Conservation (phyloP, 1,284 basidiomycete genomes). For the Volvariella surrecta region DNA sequence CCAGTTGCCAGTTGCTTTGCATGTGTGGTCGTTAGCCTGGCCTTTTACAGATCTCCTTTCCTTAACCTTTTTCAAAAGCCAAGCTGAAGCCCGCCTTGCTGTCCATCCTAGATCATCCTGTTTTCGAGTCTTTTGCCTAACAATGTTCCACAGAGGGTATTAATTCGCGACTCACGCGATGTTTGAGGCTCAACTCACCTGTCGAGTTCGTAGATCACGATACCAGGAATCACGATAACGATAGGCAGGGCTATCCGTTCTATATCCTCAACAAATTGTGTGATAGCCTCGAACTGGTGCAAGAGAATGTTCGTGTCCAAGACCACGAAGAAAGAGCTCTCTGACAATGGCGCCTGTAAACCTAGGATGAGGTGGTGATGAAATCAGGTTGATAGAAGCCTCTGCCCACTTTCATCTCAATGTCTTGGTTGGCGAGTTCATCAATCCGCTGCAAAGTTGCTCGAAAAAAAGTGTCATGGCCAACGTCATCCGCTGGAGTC, state of each 20-base stretch:
- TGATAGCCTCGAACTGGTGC: conserved; percentile 51
- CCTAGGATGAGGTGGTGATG: background rate
- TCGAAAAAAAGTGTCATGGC: conserved; percentile 20
- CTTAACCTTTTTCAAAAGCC: conserved; percentile 59
- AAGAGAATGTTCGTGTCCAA: conserved; percentile 70
- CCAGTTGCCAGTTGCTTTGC: conserved; percentile 48
- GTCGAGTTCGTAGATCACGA: conserved; percentile 68
- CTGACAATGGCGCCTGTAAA: conserved; percentile 29
- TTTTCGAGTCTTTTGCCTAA: conserved; percentile 59
- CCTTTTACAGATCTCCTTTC: conserved; percentile 50
- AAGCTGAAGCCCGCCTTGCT: conserved; percentile 60
- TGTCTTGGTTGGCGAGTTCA: conserved; percentile 48
- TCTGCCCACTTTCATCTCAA: conserved; percentile 57
- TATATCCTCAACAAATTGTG: conserved; percentile 54
- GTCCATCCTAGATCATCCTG: conserved; percentile 53
- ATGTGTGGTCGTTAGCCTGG: conserved; percentile 61
- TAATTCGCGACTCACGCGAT: background rate
- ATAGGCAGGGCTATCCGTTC: conserved; percentile 40
- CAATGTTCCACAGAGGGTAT: background rate
- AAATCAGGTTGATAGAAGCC: too few species aligned
- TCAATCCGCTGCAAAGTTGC: conserved; percentile 41
- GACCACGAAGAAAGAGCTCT: conserved; percentile 40
- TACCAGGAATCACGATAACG: conserved; percentile 57
- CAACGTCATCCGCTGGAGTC: background rate
- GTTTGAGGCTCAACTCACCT: conserved; percentile 31